These are phyloP conservation scores for Termitomyces sp. DNA, from an alignment of 768 basidiomycete species.

Conservation along the genomic window DNA sequence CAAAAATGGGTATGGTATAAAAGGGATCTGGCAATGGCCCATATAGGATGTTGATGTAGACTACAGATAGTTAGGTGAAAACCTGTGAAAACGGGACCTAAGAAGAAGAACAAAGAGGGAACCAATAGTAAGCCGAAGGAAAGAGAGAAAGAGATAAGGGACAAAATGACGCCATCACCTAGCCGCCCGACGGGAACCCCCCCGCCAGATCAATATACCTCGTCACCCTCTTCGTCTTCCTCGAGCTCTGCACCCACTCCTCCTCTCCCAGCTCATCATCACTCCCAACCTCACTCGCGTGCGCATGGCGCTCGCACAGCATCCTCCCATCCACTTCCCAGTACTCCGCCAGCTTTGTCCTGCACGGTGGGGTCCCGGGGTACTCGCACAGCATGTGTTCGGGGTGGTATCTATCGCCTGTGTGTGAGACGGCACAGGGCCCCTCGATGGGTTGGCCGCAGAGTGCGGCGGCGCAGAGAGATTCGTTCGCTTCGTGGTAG, in stretches of 20 bases:
- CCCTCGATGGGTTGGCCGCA: conserved; percentile 94
- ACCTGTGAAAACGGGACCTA: background rate
- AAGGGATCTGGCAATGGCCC: no score
- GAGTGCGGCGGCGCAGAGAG: conserved; percentile 72
- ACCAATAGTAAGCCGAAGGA: background rate
- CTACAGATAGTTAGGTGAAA: conserved; percentile 2
- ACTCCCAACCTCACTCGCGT: conserved; percentile 19
- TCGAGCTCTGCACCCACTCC: conserved; percentile 35
- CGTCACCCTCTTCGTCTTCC: conserved; percentile 76
- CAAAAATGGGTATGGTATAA: background rate
- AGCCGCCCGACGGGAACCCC: conserved; percentile 13
- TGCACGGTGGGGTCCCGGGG: conserved; percentile 42
- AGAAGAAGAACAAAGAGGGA: background rate
- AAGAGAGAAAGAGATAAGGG: background rate
- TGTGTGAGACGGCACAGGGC: conserved; percentile 83
- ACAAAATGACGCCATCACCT: background rate
- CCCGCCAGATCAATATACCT: conserved; percentile 72
- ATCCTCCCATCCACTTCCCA: conserved; percentile 86
- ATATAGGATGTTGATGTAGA: conserved; percentile 1
- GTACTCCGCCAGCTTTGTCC: conserved; percentile 70
- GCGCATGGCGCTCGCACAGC: conserved; percentile 83
- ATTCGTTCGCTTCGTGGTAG: conserved; percentile 90
- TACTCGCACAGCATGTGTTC: conserved; percentile 86
- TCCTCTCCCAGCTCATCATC: conserved; percentile 25
- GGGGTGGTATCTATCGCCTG: conserved; percentile 81